A percentile compares a stretch with the other conserved stretches of the same genome.
phyloP scores from a whole-genome alignment of 1,284 basidiomycete genomes.

The Cryptococcus jaspeensis region DNA sequence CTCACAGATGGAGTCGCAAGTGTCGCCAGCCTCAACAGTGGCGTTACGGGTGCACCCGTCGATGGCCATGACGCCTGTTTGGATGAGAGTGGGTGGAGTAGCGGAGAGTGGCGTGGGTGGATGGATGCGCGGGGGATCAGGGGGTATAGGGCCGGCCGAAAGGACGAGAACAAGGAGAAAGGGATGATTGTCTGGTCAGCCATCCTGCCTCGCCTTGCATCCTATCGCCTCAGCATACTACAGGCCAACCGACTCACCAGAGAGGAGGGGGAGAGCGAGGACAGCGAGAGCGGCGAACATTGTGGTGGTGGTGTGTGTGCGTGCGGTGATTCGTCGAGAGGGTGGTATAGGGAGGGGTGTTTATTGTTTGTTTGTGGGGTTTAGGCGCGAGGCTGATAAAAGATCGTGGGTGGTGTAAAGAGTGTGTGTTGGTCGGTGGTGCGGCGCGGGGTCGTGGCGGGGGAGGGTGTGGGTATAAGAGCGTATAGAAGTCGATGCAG shows the following conservation, averaged over 20 bases:
- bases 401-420: not conserved
- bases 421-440: not conserved
- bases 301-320: conserved; percentile 1
- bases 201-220: too few species aligned
- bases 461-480: too few species aligned
- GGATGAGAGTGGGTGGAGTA: not conserved
- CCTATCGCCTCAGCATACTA: not conserved
- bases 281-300: conserved; percentile 34
- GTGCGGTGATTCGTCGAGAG: not conserved
- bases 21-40: conserved; percentile 46
- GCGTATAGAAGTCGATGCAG: too few species aligned
- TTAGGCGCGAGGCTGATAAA: not conserved
- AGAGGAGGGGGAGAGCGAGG: conserved; percentile 37
- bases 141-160: not conserved
- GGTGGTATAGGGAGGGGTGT: not conserved
- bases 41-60: conserved; percentile 49
- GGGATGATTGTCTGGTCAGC: not conserved
- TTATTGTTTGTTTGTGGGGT: too few species aligned
- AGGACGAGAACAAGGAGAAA: not conserved
- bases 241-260: conserved; percentile 27
- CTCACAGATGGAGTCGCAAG: conserved; percentile 52
- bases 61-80: conserved; percentile 31
- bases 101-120: conserved; percentile 1
- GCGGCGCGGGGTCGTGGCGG: not conserved
- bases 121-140: not conserved